A percentile compares a stretch with the other conserved stretches of the same genome.
These are phyloP conservation scores for Cytospora schulzeri DNA, from an alignment of 2,329 filamentous ascomycete species.

Conservation along the genomic window DNA sequence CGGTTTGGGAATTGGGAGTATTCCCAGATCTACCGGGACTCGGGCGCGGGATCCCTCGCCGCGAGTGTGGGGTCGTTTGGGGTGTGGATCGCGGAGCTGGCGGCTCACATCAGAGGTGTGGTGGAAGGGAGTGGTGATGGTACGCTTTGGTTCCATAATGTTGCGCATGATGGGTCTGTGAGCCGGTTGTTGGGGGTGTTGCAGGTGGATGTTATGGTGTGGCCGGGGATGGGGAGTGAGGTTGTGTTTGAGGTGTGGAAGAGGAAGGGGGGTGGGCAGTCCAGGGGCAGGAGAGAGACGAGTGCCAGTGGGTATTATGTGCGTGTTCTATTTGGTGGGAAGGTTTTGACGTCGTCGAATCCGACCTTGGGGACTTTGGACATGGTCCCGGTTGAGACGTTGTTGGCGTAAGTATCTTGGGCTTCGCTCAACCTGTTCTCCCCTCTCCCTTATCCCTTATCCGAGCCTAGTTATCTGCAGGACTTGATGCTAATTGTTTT, in stretches of 20 bases:
- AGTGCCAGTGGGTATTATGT: constrained; percentile 49
- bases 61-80: constrained; percentile 66
- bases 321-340: constrained; percentile 70
- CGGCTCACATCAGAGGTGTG: constrained; percentile 61
- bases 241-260: constrained; percentile 75
- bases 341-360: constrained; percentile 65
- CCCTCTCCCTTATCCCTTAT: too few species aligned
- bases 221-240: constrained; percentile 82
- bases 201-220: constrained; percentile 76
- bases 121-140: constrained; percentile 43
- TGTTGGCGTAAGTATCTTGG: constrained; percentile 47
- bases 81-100: constrained; percentile 74
- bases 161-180: constrained; percentile 78
- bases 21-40: constrained; percentile 73
- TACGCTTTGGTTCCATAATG: constrained; percentile 68
- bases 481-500: constrained; percentile 2
- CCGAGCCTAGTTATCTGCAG: neutral
- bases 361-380: constrained; percentile 66
- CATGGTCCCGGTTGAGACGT: constrained; percentile 65
- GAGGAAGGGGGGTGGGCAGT: constrained; percentile 35
- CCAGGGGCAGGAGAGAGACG: constrained; percentile 24
- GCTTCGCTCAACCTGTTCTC: neutral
- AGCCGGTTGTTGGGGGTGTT: constrained; percentile 68
- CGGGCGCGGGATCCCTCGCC: constrained; percentile 57
- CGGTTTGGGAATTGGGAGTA: constrained; percentile 81